phyloP scores from a whole-genome alignment of 1,284 basidiomycete genomes.

The Cryptococcus sp. region DNA sequence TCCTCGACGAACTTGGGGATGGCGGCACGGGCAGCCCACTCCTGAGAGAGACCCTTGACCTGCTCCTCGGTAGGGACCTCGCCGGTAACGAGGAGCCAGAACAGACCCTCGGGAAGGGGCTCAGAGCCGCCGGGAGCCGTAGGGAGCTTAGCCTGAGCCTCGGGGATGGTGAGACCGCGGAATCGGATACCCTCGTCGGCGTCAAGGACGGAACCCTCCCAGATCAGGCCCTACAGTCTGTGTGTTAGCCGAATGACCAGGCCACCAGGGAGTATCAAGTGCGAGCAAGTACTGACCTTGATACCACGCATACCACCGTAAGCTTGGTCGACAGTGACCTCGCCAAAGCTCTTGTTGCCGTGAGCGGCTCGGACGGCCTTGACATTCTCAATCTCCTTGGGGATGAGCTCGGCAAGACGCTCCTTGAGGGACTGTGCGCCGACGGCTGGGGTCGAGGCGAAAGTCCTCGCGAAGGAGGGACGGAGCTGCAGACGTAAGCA shows the following conservation, averaged over 20 bases:
- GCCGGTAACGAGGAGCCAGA: conserved; percentile 93
- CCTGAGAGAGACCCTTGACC: conserved; percentile 77
- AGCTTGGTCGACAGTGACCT: conserved; percentile 86
- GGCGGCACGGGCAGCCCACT: conserved; percentile 87
- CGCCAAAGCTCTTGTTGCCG: conserved; percentile 87
- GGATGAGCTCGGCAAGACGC: conserved; percentile 86
- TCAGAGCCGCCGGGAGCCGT: conserved; percentile 86
- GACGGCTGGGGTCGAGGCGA: conserved; percentile 62
- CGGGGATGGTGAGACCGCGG: conserved; percentile 88
- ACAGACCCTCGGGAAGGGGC: conserved; percentile 90
- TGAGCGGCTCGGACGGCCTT: conserved; percentile 79
- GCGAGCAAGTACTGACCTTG: conserved; percentile 47
- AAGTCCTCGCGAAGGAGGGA: conserved; percentile 47
- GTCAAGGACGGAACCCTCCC: conserved; percentile 94
- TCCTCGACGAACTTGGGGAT: conserved; percentile 92
- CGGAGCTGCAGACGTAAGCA: conserved; percentile 25
- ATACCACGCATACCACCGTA: conserved; percentile 86
- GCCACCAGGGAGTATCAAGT: neutral
- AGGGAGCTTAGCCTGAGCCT: conserved; percentile 81
- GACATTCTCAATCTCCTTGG: conserved; percentile 82
- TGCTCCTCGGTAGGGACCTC: conserved; percentile 89
- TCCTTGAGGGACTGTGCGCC: conserved; percentile 80
- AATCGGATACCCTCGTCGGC: conserved; percentile 96
- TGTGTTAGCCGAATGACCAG: neutral
- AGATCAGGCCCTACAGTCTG: conserved; percentile 63